phyloP scores from a whole-genome alignment of 2,329 filamentous ascomycete species.

The Claviceps sp. region DNA sequence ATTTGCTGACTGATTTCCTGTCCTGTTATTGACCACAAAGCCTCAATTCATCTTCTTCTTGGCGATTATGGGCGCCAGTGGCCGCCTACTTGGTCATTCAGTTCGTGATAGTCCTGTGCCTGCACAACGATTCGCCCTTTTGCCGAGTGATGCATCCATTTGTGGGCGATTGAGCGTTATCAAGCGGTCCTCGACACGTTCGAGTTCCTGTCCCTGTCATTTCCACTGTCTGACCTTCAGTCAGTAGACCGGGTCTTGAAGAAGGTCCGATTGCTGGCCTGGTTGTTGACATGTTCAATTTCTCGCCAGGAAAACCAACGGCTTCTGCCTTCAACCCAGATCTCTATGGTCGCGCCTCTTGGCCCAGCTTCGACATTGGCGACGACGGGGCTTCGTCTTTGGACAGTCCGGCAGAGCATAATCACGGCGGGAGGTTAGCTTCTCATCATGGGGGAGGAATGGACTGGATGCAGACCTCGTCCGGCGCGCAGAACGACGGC shows the following conservation, averaged over 20 bases:
- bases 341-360: constrained; percentile 18
- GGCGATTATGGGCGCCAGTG: constrained; percentile 24
- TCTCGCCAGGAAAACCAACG: constrained; percentile 18
- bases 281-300: constrained; percentile 25
- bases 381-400: constrained; percentile 12
- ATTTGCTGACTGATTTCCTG: constrained; percentile 8
- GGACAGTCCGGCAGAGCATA: constrained; percentile 10
- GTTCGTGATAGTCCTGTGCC: constrained; percentile 18
- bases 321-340: constrained; percentile 16
- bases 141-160: constrained; percentile 23
- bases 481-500: constrained; percentile 15
- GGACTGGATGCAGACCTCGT: constrained; percentile 24
- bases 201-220: constrained; percentile 24
- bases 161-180: constrained; percentile 21
- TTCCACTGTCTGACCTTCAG: constrained; percentile 21
- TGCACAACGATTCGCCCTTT: constrained; percentile 19
- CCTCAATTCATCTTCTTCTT: constrained; percentile 15
- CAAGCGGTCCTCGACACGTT: constrained; percentile 25
- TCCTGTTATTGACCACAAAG: constrained; percentile 6
- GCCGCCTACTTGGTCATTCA: constrained; percentile 17
- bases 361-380: constrained; percentile 19
- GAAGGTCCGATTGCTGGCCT: constrained; percentile 18
- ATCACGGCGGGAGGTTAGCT: constrained; percentile 14
- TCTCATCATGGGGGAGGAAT: constrained; percentile 18
- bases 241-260: constrained; percentile 18